Base-by-base conservation (phyloP, 495 filamentous ascomycete species). In the Hypoxylon crocopeplum region DNA sequence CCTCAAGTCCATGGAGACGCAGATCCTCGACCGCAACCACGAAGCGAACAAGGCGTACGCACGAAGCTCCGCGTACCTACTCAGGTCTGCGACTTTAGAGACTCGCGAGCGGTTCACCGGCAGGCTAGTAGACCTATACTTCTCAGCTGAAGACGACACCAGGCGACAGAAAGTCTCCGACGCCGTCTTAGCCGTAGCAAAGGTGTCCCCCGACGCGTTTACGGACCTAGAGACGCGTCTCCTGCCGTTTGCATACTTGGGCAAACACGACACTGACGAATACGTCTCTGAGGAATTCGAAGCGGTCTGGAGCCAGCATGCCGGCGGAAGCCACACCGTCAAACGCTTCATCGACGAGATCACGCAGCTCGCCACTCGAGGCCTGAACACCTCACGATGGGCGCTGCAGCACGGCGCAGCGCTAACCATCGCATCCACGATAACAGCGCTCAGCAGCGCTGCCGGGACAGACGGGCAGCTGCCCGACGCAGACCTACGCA, bases 11-110 rank as follows among this genome's bases (percentile, higher is more conserved):
- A 79, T 96, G 44, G 82, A 88, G 60, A 92, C 89, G 67, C 84
- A 91, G 37, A 82, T 94, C 8, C 81, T 93, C 8, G 94, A 97
- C 69, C 86, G 88, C 21, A 98, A 97, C 62, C 91, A 96, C 59
- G 92, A 94, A 1, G 90, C 97, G 29, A 89, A 85, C 66, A 85
- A 86, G 40, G 89, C 86, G 4, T 98, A 97, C 70, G 93, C 92
- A 3, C 84, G 86, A 56, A 86, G 92, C 7, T 82, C 90, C 29
- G 94, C 93, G 2, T 98, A 98, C 72, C 72, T 97, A 39, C 76
- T 92, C 22, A 83, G 93, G 21, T 74, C 90, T 1, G 89, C 88
- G 19, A 83, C 84, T 1, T 84, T 92, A 46, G 83, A 88, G 45
- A 80, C 83, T 34, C 82, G 92, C 17, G 72, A 90, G 34, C 79